Base-by-base conservation (phyloP, 495 filamentous ascomycete genomes). In the Jackrogersella multiformis region DNA sequence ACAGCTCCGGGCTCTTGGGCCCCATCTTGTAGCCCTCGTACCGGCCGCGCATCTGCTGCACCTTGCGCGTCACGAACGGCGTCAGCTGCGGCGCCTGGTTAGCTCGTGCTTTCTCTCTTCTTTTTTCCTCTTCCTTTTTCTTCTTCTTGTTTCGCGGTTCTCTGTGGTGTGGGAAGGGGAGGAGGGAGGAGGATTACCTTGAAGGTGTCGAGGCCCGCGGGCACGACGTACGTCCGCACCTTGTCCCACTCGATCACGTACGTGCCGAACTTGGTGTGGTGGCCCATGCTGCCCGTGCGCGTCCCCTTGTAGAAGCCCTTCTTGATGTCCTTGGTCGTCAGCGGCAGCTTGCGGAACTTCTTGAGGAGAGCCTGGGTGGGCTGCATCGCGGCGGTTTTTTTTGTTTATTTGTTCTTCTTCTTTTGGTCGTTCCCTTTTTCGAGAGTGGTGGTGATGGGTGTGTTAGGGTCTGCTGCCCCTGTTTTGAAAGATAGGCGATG, bases 291-390 rank as follows among this genome's bases (percentile, higher is more conserved):
- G 10, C 96, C 96, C 0, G 91, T 87, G 20, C 94, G 84, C 61
- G 87, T 97, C 74, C 96, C 96, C 82, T 98, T 98, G 87, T 98
- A 98, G 86, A 88, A 99, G 49, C 92, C 95, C 76, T 93, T 92
- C 74, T 90, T 90, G 80, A 92, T 88, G 76, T 91, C 87, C 80
- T 99, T 99, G 64, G 95, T 98, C 4, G 91, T 97, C 56, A 99
- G 83, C 16, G 82, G 80, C 41, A 91, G 80, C 53, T 89, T 88
- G 73, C 90, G 88, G 69, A 78, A 84, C 46, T 84, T 83, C 75
- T 82, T 82, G 68, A 86, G 83, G 76, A 97, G 88, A 34, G 84
- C 74, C 58, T 87, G 79, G 16, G 94, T 90, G 13, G 94, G 90
- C 78, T 90, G 83, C 86, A 88, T 87, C 20, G 61, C 74, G 68